A percentile compares a stretch with the other conserved stretches of the same genome.
phyloP scores from a whole-genome alignment of 2,329 filamentous ascomycete genomes.

The Blumeria graminis region DNA sequence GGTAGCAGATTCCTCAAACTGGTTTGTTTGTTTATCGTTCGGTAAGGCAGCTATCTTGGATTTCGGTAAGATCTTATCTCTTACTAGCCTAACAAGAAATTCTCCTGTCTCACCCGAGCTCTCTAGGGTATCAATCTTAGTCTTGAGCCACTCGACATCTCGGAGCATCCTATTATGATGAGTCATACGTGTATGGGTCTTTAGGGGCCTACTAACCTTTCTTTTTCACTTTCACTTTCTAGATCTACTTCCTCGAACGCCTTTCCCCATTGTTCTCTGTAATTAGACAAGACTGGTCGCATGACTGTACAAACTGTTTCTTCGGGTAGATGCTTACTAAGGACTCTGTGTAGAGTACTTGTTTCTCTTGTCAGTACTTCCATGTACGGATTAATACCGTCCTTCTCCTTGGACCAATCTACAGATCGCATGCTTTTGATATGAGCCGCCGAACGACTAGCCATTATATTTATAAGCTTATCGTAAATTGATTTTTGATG shows the following conservation, averaged over 20 bases:
- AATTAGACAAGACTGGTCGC: conserved; percentile 41
- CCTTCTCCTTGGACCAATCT: conserved; percentile 29
- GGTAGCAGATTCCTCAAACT: no score
- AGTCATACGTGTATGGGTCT: not conserved
- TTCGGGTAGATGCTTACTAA: conserved; percentile 42
- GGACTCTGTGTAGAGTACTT: conserved; percentile 40
- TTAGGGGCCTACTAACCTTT: conserved; percentile 24
- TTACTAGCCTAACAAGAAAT: conserved; percentile 38
- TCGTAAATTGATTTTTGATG: conserved; percentile 50
- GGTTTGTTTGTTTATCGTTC: no score
- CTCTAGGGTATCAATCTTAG: conserved; percentile 36
- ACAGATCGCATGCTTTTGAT: conserved; percentile 39
- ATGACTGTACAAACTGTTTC: conserved; percentile 42
- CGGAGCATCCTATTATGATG: conserved; percentile 27
- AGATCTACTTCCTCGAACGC: conserved; percentile 35
- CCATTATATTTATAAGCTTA: conserved; percentile 52
- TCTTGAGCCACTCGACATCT: conserved; percentile 38
- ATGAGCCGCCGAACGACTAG: conserved; percentile 33
- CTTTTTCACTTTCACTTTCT: conserved; percentile 33
- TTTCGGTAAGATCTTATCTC: conserved; percentile 22
- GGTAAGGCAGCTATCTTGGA: no score
- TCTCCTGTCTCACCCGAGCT: conserved; percentile 46
- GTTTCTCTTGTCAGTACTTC: conserved; percentile 50
- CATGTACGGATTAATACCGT: conserved; percentile 34
- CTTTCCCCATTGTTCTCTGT: conserved; percentile 38